These are phyloP conservation scores for Paramecium sonneborni DNA, from an alignment of 73 alveolate genomes.

Conservation along the genomic window DNA sequence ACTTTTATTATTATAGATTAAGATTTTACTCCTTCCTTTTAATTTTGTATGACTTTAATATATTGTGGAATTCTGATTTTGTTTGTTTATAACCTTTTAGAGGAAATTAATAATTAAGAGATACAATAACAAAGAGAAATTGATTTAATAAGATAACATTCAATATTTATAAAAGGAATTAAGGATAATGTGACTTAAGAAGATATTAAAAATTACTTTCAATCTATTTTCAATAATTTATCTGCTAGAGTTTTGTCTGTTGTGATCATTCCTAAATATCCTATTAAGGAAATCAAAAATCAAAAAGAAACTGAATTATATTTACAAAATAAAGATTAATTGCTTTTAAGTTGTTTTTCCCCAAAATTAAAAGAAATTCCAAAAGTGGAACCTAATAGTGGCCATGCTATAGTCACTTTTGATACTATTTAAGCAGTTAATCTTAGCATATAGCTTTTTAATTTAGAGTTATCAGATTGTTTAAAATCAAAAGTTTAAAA, in stretches of 20 bases:
- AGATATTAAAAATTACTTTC: not conserved
- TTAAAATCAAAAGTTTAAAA: not conserved
- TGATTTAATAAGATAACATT: not conserved
- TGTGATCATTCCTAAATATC: not conserved
- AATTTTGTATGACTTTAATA: not conserved
- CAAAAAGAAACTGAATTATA: not conserved
- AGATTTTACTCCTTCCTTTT: not conserved
- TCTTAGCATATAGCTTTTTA: not conserved
- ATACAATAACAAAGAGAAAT: not conserved
- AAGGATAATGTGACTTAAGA: not conserved
- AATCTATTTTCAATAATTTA: not conserved
- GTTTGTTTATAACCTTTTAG: not conserved
- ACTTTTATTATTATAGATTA: not conserved
- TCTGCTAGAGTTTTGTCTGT: not conserved
- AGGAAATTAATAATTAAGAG: not conserved
- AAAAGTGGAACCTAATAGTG: slow-evolving; percentile 67
- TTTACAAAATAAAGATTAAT: not conserved
- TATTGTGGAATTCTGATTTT: not conserved
- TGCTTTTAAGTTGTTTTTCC: not conserved
- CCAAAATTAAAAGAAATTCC: not conserved
- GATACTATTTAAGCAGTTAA: slow-evolving; percentile 80
- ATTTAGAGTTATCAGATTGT: slow-evolving; percentile 60
- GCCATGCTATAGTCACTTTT: slow-evolving; percentile 92
- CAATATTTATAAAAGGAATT: not conserved
- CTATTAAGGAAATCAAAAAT: not conserved